Percentiles rank a stretch among this genome's conserved stretches.
Conservation (phyloP, 148 eudicot species). For the Silene uniflora region DNA sequence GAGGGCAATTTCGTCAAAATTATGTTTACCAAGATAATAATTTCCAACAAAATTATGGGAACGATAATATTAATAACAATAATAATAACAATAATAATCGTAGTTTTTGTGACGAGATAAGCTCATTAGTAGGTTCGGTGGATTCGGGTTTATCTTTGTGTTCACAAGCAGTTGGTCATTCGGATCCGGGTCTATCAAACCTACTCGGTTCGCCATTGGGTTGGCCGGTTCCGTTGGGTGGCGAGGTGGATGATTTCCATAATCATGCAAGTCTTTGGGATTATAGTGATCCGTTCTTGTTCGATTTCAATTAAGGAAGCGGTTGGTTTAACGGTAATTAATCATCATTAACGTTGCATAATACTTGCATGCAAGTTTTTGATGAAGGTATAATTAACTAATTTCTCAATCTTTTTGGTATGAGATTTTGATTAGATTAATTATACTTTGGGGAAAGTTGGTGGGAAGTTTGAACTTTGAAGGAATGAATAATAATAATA, state of each 20-base stretch:
- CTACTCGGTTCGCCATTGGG: conserved; percentile 28
- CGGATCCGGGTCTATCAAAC: conserved; percentile 25
- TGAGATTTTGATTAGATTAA: conserved; percentile 6
- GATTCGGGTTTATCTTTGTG: conserved; percentile 41
- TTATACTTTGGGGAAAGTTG: background rate
- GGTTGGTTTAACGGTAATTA: background rate
- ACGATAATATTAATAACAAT: background rate
- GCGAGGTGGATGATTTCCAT: conserved; percentile 46
- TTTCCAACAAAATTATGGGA: background rate
- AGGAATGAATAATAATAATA: background rate
- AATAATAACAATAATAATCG: background rate
- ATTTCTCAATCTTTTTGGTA: background rate
- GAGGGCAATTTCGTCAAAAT: background rate
- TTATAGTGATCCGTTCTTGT: conserved; percentile 61
- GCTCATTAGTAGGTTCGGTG: conserved; percentile 38
- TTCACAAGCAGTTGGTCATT: conserved; percentile 22
- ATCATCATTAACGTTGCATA: background rate
- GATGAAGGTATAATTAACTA: background rate
- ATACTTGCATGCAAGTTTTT: conserved; percentile 15
- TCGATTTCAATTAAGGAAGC: conserved; percentile 34
- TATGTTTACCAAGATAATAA: background rate
- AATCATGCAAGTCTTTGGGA: conserved; percentile 57
- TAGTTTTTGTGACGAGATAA: conserved; percentile 38
- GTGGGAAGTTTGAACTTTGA: background rate
- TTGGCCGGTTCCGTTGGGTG: conserved; percentile 21